Percentiles rank a stretch among this genome's conserved stretches.
phyloP scores from a whole-genome alignment of 257 asterid genomes.

The Scutellaria minor region DNA sequence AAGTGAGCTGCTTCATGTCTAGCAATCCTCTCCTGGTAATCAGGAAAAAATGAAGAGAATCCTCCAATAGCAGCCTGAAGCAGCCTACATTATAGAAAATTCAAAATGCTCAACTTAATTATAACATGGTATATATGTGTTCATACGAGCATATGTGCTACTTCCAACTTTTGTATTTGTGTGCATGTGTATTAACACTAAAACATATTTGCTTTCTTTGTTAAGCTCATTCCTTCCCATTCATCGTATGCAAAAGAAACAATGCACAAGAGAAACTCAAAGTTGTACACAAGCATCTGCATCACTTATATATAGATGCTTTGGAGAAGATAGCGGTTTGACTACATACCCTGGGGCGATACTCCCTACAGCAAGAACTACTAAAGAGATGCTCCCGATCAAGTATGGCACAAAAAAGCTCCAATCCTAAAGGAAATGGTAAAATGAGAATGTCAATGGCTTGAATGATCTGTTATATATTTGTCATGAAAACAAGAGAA shows the following conservation, averaged over 20 bases:
- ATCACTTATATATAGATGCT: background rate
- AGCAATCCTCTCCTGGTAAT: slow-evolving; percentile 85
- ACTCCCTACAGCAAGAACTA: slow-evolving; percentile 92
- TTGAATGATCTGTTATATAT: background rate
- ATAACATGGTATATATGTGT: background rate
- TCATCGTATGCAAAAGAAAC: background rate
- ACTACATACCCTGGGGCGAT: slow-evolving; percentile 82
- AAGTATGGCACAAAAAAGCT: slow-evolving; percentile 95
- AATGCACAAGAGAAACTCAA: background rate
- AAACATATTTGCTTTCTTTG: background rate
- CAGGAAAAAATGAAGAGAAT: slow-evolving; percentile 84
- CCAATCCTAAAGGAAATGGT: slow-evolving; percentile 71
- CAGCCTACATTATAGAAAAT: slow-evolving; percentile 54
- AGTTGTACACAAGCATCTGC: slow-evolving; percentile 14
- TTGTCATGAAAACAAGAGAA: background rate
- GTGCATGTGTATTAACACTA: background rate
- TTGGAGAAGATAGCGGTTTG: slow-evolving; percentile 20
- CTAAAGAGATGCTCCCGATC: slow-evolving; percentile 87
- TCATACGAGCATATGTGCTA: background rate
- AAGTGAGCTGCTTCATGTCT: slow-evolving; percentile 98
- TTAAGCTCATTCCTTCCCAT: slow-evolving; percentile 1
- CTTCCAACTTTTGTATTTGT: background rate
- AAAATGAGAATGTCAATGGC: slow-evolving; percentile 29
- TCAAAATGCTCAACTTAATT: slow-evolving; percentile 30
- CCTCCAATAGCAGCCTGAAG: slow-evolving; percentile 96